Evolutionary conservation across 768 basidiomycete genomes (phyloP), one percentile per base, ranked within the genome.

Genomic region (Boletus barrowsii): DNA sequence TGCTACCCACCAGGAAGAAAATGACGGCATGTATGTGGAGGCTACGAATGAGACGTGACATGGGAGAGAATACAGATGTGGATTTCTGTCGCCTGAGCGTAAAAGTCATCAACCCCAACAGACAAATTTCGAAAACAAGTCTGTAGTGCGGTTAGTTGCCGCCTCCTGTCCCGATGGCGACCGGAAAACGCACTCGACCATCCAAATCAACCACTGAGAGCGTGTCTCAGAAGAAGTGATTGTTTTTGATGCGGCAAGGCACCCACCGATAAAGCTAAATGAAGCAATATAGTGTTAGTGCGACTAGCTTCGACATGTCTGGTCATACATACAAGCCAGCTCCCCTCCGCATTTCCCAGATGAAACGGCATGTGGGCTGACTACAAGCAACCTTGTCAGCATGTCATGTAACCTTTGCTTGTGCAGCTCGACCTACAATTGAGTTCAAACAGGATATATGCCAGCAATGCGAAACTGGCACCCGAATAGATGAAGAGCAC

Each of bases 121-220:
- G 39, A 47, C 24, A 48, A 9, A 20, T 15, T 36, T 48, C 47
- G n/a, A 49, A 30, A 41, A 42, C 0, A 30, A 26, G 9, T 30
- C 47, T 54, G 5, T 3, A 36, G 41, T 5, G 9, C 26, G 2
- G 17, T 54, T 1, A 48, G 32, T 42, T 8, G 14, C 32, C 20
- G 10, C 8, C 26, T 40, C 22, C 14, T 3, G 22, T 20, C 33
- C 5, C 15, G 13, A 26, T 10, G 5, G n/a, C 10, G 13, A 17
- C 20, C 5, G 8, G 10, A 42, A 41, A 36, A 48, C 47, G 6
- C 42, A 54, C 53, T 35, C 41, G 26, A 49, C 1, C 6, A 49
- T 8, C 53, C 46, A 54, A 17, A 54, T 8, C 10, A 42, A 24
- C 53, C 47, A 54, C 53, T 54, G 5, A 30, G 17, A 49, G 10